Percentiles rank a stretch among this genome's conserved stretches.
phyloP scores from a whole-genome alignment of 192 early-diverging fungal genomes.

The Coemansia sp. region DNA sequence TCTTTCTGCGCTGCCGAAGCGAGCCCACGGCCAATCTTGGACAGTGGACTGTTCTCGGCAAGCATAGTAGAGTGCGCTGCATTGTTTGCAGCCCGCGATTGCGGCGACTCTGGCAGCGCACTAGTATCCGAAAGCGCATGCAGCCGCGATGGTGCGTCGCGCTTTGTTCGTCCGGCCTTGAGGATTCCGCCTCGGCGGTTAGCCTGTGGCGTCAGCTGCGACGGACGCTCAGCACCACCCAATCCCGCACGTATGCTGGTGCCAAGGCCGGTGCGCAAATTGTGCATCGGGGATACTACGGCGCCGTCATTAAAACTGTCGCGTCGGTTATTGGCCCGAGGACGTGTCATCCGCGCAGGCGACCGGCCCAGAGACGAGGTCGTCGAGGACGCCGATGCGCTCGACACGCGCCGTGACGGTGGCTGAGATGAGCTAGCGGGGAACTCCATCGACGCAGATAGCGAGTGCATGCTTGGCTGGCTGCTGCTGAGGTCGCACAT shows the following conservation, averaged over 20 bases:
- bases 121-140: constrained; percentile 2
- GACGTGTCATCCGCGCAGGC: constrained; percentile 2
- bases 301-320: too few relatives aligned
- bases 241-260: too few relatives aligned
- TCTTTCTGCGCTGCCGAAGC: not conserved
- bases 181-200: constrained; percentile 34
- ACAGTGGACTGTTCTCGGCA: not conserved
- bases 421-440: not conserved
- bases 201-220: constrained; percentile 38
- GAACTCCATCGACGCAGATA: not conserved
- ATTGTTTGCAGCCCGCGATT: not conserved
- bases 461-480: too few relatives aligned
- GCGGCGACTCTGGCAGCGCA: not conserved
- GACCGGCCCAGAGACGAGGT: constrained; percentile 3
- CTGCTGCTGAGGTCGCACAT: too few relatives aligned
- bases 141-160: constrained; percentile 13
- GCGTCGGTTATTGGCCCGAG: not conserved
- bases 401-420: not conserved
- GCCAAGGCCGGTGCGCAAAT: too few relatives aligned
- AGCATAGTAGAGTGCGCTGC: not conserved
- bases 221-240: not conserved
- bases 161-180: constrained; percentile 30
- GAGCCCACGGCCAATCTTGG: not conserved
- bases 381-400: constrained; percentile 2
- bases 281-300: too few relatives aligned